A percentile compares a stretch with the other conserved stretches of the same genome.
Conservation (phyloP, 495 filamentous ascomycete species). For the Cercophora samala region DNA sequence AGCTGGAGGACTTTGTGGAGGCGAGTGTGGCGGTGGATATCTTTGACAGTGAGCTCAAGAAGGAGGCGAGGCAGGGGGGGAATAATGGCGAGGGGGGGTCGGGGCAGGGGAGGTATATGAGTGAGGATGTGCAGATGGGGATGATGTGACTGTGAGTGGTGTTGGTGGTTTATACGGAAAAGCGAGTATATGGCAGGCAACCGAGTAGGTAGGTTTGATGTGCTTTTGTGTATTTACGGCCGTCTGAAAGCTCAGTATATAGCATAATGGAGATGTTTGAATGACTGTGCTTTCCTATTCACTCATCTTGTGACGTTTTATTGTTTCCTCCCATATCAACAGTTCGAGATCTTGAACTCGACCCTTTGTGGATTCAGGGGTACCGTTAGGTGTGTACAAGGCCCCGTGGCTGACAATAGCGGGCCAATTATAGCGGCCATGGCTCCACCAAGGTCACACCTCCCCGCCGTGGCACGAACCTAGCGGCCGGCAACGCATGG, state of each 20-base stretch:
- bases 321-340: neutral
- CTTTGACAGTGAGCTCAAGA: slow-evolving; percentile 51
- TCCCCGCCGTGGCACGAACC: neutral
- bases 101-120: neutral
- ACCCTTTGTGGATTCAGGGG: neutral
- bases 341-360: neutral
- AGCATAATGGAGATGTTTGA: too few relatives aligned
- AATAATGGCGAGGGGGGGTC: slow-evolving; percentile 12
- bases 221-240: too few relatives aligned
- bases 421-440: slow-evolving; percentile 18
- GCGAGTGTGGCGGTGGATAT: slow-evolving; percentile 83
- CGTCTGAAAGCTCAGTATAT: too few relatives aligned
- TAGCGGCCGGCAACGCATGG: neutral
- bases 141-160: neutral
- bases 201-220: too few relatives aligned
- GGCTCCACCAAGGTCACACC: slow-evolving; percentile 6
- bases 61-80: slow-evolving; percentile 43
- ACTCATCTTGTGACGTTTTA: neutral
- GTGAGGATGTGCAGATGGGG: neutral
- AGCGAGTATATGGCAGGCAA: neutral
- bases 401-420: slow-evolving; percentile 2
- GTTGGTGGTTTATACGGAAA: neutral
- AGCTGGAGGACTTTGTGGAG: slow-evolving; percentile 92
- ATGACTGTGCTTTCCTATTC: too few relatives aligned
- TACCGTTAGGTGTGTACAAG: neutral